Percentiles rank a stretch among this genome's conserved stretches.
These are phyloP conservation scores for Hyphopichia buzzinii DNA, from an alignment of 1,139 yeast species.

Conservation along the genomic window DNA sequence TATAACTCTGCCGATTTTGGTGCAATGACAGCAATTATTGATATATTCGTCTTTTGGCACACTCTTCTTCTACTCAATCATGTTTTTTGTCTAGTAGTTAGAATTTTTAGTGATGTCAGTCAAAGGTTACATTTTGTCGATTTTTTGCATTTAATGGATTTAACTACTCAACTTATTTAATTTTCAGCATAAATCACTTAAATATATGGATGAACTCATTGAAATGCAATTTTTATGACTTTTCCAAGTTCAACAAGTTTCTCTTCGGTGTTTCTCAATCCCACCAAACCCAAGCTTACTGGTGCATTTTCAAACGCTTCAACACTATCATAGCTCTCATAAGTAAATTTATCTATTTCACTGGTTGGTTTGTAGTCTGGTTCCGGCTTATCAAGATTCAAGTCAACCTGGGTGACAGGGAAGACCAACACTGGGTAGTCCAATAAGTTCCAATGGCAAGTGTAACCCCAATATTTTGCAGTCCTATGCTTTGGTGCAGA, in stretches of 20 bases:
- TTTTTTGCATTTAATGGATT: too few relatives aligned
- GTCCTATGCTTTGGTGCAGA: constrained; percentile 20
- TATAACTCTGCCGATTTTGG: too few relatives aligned
- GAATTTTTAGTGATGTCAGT: too few relatives aligned
- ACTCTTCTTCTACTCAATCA: too few relatives aligned
- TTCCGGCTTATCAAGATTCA: constrained; percentile 12
- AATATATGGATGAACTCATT: too few relatives aligned
- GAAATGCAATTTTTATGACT: not conserved
- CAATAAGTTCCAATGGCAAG: constrained; percentile 20
- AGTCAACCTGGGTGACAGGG: constrained; percentile 19
- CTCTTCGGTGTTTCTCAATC: constrained; percentile 19
- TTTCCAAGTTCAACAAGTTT: constrained; percentile 16
- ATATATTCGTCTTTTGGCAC: too few relatives aligned
- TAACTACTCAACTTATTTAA: too few relatives aligned
- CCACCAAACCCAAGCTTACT: constrained; percentile 15
- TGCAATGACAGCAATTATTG: too few relatives aligned
- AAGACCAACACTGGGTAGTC: constrained; percentile 22
- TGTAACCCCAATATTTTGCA: constrained; percentile 21
- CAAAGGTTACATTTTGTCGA: too few relatives aligned
- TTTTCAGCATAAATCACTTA: too few relatives aligned
- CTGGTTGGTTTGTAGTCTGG: constrained; percentile 7
- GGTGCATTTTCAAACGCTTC: constrained; percentile 16
- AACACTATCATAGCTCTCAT: constrained; percentile 15
- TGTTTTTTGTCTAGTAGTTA: too few relatives aligned
- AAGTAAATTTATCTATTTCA: constrained; percentile 11